Percentiles rank a stretch among this genome's conserved stretches.
Conservation (phyloP, 2,329 filamentous ascomycete genomes). For the Monosporascus sp. region DNA sequence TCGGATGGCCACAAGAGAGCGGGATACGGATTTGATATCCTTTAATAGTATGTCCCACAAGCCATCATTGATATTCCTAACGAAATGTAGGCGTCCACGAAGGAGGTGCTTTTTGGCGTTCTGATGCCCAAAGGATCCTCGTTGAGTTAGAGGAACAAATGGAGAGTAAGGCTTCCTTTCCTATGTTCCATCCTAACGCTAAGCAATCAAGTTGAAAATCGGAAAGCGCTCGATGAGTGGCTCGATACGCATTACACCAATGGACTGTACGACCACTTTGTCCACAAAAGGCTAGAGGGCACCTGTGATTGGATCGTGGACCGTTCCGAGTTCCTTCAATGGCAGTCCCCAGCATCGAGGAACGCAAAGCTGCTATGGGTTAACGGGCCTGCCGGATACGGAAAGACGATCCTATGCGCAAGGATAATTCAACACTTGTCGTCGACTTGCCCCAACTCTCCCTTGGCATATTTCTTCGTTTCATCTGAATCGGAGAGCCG, state of each 20-base stretch:
- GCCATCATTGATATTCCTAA: neutral
- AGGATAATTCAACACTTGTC: constrained; percentile 21
- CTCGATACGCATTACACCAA: neutral
- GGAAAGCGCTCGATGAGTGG: neutral
- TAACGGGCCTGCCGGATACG: constrained; percentile 25
- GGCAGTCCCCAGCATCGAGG: constrained; percentile 9
- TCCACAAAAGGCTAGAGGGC: constrained; percentile 11
- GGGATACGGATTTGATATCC: neutral
- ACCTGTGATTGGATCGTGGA: constrained; percentile 25
- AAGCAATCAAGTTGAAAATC: neutral
- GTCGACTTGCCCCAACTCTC: accelerated
- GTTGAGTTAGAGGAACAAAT: neutral
- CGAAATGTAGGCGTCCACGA: neutral
- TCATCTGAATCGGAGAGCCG: constrained; percentile 21
- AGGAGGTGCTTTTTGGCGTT: neutral
- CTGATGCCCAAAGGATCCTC: neutral
- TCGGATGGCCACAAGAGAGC: neutral
- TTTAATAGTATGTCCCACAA: too few relatives aligned
- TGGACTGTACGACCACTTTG: constrained; percentile 12
- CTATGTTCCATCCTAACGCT: neutral
- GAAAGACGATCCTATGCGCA: constrained; percentile 30
- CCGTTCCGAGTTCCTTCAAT: constrained; percentile 7
- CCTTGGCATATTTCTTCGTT: constrained; percentile 28
- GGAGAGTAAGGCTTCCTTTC: neutral
- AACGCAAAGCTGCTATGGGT: constrained; percentile 26